Evolutionary conservation across 805 yeast species (phyloP), one percentile per base, ranked within the genome.

Genomic region (Sungouiozyma intestinalis): DNA sequence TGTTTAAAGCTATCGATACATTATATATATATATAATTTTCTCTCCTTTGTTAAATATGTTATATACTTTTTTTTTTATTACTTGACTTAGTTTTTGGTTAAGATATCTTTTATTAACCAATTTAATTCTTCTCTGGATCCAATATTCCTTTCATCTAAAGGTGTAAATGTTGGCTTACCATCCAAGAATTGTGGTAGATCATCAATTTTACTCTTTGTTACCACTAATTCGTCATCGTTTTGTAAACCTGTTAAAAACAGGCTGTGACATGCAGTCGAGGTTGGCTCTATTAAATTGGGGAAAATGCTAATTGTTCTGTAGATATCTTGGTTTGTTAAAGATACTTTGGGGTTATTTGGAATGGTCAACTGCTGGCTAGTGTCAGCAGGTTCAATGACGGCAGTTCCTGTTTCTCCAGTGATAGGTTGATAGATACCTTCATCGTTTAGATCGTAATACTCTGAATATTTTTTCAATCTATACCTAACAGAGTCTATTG

Each of bases 91-190:
- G 40, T 54, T 57, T 38, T 60, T 58, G 11, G 73, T 64, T n/a
- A 78, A 60, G 40, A 82, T 70, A 50, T 81, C 88, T 60, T 77
- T 79, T 32, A 83, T 69, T 41, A 82, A 64, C 84, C 85, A 77
- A 49, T 77, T 75, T 47, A 83, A 63, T 54, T 83, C 94, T 42
- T 80, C 82, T 31, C 76, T 72, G 0, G 79, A 68, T 4, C 84
- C 84, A 37, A 71, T 62, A 50, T 74, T 73, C 32, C 55, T 55
- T 29, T 60, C 63, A 38, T 58, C 62, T 4, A 52, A 33, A 7
- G 66, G 60, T 1, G 59, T 57, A 41, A 55, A 56, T 32, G 52
- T 48, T 8, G 66, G 66, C 43, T 53, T 60, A 35, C 53, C 63
- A 6, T 52, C 53, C 24, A 48, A 42, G 41, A 61, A 62, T 17